Percentiles rank a stretch among this genome's conserved stretches.
Evolutionary conservation across 2,329 filamentous ascomycete genomes (phyloP).

Genomic region (Ramularia endophylla): DNA sequence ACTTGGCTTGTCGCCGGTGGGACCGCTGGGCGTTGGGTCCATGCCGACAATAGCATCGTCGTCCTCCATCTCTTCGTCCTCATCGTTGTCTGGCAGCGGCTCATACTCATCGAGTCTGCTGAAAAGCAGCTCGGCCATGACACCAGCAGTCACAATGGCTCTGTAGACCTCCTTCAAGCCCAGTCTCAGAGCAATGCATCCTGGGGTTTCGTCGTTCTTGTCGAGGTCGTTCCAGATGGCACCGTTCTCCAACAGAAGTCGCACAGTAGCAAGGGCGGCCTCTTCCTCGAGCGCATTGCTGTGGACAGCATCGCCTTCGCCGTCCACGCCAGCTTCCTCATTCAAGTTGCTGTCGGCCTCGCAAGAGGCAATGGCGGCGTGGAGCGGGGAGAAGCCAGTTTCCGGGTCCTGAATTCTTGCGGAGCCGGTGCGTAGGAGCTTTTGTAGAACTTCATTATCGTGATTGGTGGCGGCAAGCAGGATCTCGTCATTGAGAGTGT

Average conservation of each 20-base stretch:
- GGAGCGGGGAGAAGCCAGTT: conserved; percentile 81
- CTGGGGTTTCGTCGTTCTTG: conserved; percentile 78
- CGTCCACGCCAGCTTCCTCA: conserved; percentile 22
- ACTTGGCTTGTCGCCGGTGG: conserved; percentile 8
- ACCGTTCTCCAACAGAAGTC: conserved; percentile 74
- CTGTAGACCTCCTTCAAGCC: conserved; percentile 68
- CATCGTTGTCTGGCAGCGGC: conserved; percentile 55
- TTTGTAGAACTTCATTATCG: conserved; percentile 58
- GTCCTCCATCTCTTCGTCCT: conserved; percentile 44
- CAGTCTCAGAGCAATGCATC: conserved; percentile 70
- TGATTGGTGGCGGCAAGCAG: conserved; percentile 62
- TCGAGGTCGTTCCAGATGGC: conserved; percentile 98
- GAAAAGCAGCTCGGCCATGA: conserved; percentile 82
- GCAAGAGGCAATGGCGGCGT: conserved; percentile 72
- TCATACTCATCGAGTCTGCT: conserved; percentile 78
- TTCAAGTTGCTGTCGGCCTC: conserved; percentile 38
- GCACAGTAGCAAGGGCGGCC: conserved; percentile 61
- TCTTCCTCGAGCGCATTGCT: conserved; percentile 41
- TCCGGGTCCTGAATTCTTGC: conserved; percentile 72
- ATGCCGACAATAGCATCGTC: conserved; percentile 30
- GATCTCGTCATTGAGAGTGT: conserved; percentile 51
- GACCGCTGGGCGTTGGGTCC: conserved; percentile 24
- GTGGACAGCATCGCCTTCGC: conserved; percentile 31
- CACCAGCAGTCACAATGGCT: conserved; percentile 80
- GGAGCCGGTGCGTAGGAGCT: conserved; percentile 59